A percentile compares a stretch with the other conserved stretches of the same genome.
phyloP scores from a whole-genome alignment of 495 filamentous ascomycete species.

The Penicillium ucsense region DNA sequence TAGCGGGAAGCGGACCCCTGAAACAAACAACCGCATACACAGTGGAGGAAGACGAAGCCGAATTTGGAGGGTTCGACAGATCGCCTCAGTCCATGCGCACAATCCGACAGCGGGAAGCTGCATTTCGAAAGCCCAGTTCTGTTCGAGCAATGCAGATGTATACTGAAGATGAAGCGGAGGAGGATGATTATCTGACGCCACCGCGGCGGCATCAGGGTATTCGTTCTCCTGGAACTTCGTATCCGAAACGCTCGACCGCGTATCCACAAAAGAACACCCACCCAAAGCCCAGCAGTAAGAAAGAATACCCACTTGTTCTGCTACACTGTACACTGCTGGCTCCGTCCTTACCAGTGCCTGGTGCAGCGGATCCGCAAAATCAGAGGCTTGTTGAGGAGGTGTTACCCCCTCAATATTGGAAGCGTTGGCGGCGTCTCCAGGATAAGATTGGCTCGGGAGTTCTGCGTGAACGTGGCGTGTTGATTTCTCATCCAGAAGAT shows the following conservation, averaged over 20 bases:
- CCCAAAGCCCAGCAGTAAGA: constrained; percentile 47
- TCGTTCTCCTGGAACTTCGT: constrained; percentile 27
- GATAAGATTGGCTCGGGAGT: constrained; percentile 68
- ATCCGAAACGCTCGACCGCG: constrained; percentile 29
- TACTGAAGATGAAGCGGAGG: constrained; percentile 36
- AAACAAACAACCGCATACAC: constrained; percentile 14
- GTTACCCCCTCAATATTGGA: constrained; percentile 48
- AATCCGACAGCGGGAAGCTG: constrained; percentile 31
- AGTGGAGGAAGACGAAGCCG: constrained; percentile 18
- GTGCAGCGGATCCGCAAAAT: constrained; percentile 33
- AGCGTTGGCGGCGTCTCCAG: constrained; percentile 64
- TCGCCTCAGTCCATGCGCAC: constrained; percentile 13
- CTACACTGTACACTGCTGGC: constrained; percentile 80
- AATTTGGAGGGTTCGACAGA: constrained; percentile 12
- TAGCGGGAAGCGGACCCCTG: constrained; percentile 5
- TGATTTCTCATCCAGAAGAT: constrained; percentile 81
- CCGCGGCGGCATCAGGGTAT: constrained; percentile 25
- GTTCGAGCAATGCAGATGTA: constrained; percentile 73
- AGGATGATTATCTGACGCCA: constrained; percentile 29
- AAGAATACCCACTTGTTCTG: constrained; percentile 68
- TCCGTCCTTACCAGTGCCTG: constrained; percentile 56
- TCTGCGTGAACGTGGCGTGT: constrained; percentile 65
- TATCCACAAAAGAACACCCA: constrained; percentile 37
- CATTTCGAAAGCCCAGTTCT: constrained; percentile 63
- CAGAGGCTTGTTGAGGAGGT: constrained; percentile 45